Conservation (phyloP, 192 early-diverging fungal species). For the Piromyces sp. region DNA sequence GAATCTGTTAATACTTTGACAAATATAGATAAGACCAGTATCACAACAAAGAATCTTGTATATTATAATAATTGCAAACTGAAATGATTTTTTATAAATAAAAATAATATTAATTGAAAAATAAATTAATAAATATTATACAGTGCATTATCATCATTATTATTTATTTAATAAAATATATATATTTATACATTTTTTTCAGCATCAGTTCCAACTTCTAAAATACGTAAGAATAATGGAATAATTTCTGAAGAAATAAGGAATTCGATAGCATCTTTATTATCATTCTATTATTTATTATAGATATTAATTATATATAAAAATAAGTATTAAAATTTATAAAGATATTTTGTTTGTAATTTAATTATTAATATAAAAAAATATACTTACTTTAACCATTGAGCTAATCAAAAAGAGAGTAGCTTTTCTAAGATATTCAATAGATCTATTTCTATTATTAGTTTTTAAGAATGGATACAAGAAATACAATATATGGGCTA, state of each 20-base stretch:
- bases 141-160: not conserved
- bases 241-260: slow-evolving; percentile 92
- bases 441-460: slow-evolving; percentile 80
- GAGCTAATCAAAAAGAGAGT: slow-evolving; percentile 91
- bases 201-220: slow-evolving; percentile 92
- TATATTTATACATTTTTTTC: slow-evolving; percentile 69
- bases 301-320: no score
- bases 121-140: not conserved
- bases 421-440: slow-evolving; percentile 88
- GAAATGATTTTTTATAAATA: no score
- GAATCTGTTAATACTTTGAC: slow-evolving; percentile 80
- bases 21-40: slow-evolving; percentile 73
- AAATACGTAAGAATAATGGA: slow-evolving; percentile 92
- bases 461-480: slow-evolving; percentile 98
- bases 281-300: slow-evolving; percentile 77
- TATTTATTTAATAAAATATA: not conserved
- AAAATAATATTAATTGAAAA: no score
- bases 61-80: slow-evolving; percentile 93
- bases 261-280: slow-evolving; percentile 86
- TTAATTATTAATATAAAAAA: not conserved
- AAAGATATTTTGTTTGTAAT: not conserved
- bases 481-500: slow-evolving; percentile 86
- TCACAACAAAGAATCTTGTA: slow-evolving; percentile 92
- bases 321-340: no score
- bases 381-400: slow-evolving; percentile 60